These are phyloP conservation scores for Trichoderma sp. DNA, from an alignment of 2,329 filamentous ascomycete species.

Conservation along the genomic window DNA sequence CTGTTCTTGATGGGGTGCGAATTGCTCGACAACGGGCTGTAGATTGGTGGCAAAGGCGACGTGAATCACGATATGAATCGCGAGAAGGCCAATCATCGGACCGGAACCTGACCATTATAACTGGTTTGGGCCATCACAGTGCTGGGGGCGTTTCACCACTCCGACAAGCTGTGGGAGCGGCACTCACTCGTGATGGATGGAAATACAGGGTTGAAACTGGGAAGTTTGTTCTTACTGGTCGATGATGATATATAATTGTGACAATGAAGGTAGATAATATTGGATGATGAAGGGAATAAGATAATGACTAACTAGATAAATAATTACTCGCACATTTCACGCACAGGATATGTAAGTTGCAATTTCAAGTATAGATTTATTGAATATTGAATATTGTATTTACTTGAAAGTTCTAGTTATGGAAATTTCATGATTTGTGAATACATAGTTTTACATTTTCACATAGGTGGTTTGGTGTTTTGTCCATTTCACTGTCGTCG, in stretches of 20 bases:
- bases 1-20: conserved; percentile 75
- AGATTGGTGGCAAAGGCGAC: conserved; percentile 74
- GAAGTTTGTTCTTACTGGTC: conserved; percentile 68
- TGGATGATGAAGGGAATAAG: neutral
- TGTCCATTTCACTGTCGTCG: neutral
- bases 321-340: neutral
- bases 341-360: neutral
- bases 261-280: neutral
- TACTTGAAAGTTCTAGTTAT: neutral
- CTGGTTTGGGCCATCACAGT: conserved; percentile 78
- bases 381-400: neutral
- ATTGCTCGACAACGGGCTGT: conserved; percentile 70
- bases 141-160: conserved; percentile 73
- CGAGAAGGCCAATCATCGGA: conserved; percentile 52
- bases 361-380: neutral
- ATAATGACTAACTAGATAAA: neutral
- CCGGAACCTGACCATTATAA: conserved; percentile 71
- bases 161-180: conserved; percentile 76
- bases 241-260: conserved; percentile 22
- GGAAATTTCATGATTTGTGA: neutral
- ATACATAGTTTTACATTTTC: neutral
- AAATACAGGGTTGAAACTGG: conserved; percentile 73
- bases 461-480: neutral
- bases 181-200: conserved; percentile 79
- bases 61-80: conserved; percentile 63